These are phyloP conservation scores for Blastocystis sp. DNA, from an alignment of 352 stramenopile species.

Conservation along the genomic window DNA sequence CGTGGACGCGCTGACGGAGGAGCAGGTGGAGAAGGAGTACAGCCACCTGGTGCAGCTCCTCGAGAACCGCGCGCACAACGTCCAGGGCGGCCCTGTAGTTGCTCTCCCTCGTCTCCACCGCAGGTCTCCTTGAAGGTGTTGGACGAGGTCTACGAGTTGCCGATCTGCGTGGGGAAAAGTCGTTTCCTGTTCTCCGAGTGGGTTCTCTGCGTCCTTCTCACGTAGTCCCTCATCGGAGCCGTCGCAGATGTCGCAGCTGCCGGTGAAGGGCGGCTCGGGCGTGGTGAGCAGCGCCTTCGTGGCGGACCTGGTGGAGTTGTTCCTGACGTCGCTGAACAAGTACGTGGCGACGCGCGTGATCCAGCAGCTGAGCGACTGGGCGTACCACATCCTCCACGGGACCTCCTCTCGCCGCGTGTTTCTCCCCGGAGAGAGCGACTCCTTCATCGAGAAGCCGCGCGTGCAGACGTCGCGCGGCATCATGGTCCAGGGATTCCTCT, in stretches of 20 bases:
- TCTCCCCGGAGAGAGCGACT: background rate
- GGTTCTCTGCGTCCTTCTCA: too few species aligned
- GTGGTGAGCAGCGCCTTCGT: background rate
- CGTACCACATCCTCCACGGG: background rate
- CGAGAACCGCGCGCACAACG: conserved; percentile 17
- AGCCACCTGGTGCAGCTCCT: background rate
- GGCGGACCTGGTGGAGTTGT: background rate
- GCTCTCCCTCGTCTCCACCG: background rate
- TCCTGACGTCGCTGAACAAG: conserved; percentile 25
- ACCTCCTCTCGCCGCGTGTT: background rate
- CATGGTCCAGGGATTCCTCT: background rate
- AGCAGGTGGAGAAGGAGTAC: conserved; percentile 5
- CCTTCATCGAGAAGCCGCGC: background rate
- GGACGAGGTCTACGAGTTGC: background rate
- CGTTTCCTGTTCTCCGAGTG: background rate
- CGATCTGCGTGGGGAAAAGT: background rate
- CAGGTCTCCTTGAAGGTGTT: background rate
- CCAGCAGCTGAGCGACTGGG: background rate
- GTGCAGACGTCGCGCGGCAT: background rate
- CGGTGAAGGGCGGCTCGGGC: background rate
- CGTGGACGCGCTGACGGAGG: background rate
- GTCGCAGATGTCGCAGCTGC: too few species aligned
- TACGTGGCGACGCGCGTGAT: background rate
- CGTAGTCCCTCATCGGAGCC: too few species aligned
- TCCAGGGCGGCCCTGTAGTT: background rate